These are phyloP conservation scores for Hypoxylon lenormandii DNA, from an alignment of 495 filamentous ascomycete genomes.

Conservation along the genomic window DNA sequence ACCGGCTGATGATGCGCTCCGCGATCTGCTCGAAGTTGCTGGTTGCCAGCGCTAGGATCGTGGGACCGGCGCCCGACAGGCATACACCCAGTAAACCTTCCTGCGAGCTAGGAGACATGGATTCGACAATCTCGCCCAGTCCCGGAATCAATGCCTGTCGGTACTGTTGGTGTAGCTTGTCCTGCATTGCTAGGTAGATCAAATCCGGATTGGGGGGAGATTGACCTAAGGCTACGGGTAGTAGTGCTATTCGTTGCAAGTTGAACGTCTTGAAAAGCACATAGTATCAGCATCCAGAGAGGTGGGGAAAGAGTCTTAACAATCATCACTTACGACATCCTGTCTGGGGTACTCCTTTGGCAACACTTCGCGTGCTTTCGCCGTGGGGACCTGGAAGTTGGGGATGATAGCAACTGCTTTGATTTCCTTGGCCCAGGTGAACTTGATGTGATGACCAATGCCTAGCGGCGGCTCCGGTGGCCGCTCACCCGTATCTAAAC, in stretches of 20 bases:
- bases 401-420: constrained; percentile 95
- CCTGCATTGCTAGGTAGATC: constrained; percentile 97
- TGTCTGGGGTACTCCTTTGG: constrained; percentile 78
- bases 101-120: constrained; percentile 83
- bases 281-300: constrained; percentile 4
- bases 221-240: constrained; percentile 84
- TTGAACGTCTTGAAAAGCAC: constrained; percentile 78
- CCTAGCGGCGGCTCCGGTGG: constrained; percentile 88
- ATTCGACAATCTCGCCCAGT: constrained; percentile 86
- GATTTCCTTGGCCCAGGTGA: constrained; percentile 90
- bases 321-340: constrained; percentile 73
- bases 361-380: constrained; percentile 83
- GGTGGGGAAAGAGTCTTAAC: neutral
- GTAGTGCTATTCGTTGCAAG: constrained; percentile 86
- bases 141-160: constrained; percentile 88
- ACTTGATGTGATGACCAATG: constrained; percentile 94
- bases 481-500: constrained; percentile 82
- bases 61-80: constrained; percentile 91
- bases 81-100: constrained; percentile 92
- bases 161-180: constrained; percentile 96
- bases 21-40: constrained; percentile 88
- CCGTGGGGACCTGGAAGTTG: constrained; percentile 90
- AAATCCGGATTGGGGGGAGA: constrained; percentile 90
- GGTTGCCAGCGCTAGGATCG: constrained; percentile 91
- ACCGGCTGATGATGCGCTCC: constrained; percentile 74